Evolutionary conservation across 768 basidiomycete genomes (phyloP).

Genomic region (Scleroderma bovista): DNA sequence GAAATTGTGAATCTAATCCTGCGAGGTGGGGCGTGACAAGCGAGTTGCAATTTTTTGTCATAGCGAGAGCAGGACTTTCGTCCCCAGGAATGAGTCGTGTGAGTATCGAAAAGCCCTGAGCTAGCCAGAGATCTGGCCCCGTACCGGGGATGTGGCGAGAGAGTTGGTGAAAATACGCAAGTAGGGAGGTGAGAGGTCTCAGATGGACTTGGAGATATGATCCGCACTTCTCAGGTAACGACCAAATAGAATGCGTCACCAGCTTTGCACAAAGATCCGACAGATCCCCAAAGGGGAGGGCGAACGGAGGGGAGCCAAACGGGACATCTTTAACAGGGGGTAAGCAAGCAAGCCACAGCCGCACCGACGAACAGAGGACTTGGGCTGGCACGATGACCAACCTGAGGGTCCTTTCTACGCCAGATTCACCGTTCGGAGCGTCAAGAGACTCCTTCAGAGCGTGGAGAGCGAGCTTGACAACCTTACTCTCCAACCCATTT

Average conservation of each 20-base stretch:
- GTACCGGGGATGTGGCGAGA: conserved; percentile 46
- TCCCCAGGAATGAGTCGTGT: conserved; percentile 64
- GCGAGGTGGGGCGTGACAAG: conserved; percentile 15
- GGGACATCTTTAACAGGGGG: conserved; percentile 35
- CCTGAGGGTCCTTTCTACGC: conserved; percentile 4
- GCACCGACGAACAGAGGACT: conserved; percentile 43
- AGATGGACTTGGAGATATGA: conserved; percentile 32
- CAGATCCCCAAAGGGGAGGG: conserved; percentile 51
- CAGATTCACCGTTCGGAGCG: neutral
- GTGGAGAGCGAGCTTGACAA: conserved; percentile 34
- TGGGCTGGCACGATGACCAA: conserved; percentile 31
- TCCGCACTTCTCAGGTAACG: conserved; percentile 11
- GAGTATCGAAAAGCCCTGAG: conserved; percentile 57
- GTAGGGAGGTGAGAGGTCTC: conserved; percentile 52
- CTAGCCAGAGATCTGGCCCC: conserved; percentile 58
- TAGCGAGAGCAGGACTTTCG: conserved; percentile 48
- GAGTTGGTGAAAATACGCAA: conserved; percentile 52
- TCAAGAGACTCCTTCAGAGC: conserved; percentile 28
- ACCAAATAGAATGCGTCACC: conserved; percentile 50
- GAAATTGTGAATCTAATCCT: conserved; percentile 18
- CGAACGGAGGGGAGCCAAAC: conserved; percentile 50
- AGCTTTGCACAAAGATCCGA: conserved; percentile 48
- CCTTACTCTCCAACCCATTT: conserved; percentile 26
- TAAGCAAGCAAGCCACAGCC: conserved; percentile 61
- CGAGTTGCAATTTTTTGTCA: conserved; percentile 25